Percentiles rank a stretch among this genome's conserved stretches.
Conservation (phyloP, 2,329 filamentous ascomycete species). For the Microdochium bolleyi region DNA sequence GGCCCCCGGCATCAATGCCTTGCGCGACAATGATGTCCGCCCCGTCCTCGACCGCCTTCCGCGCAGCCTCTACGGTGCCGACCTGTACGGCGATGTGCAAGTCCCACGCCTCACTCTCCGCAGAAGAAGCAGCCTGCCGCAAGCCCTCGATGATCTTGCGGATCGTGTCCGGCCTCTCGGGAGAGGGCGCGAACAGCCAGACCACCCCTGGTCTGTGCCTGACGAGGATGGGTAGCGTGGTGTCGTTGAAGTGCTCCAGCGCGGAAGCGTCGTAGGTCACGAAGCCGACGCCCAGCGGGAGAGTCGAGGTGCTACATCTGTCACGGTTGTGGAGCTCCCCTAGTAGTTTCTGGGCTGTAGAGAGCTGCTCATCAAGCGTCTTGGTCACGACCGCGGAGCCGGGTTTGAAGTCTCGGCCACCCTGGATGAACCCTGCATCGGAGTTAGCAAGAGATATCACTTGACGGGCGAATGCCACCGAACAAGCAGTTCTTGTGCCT, state of each 20-base stretch:
- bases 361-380: conserved; percentile 22
- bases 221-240: conserved; percentile 41
- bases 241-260: conserved; percentile 25
- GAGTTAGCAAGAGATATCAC: no score
- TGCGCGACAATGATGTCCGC: conserved; percentile 43
- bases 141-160: conserved; percentile 8
- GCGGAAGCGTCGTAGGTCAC: conserved; percentile 42
- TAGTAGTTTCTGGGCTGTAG: conserved; percentile 9
- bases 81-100: conserved; percentile 42
- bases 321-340: conserved; percentile 11
- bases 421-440: conserved; percentile 21
- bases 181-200: conserved; percentile 59
- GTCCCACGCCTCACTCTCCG: conserved; percentile 5
- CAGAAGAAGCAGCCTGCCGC: background rate
- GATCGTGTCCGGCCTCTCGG: conserved; percentile 14
- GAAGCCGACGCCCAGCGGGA: conserved; percentile 55
- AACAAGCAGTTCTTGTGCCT: no score
- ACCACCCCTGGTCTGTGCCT: conserved; percentile 48
- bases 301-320: conserved; percentile 4
- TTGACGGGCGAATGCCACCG: no score
- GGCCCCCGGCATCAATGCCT: conserved; percentile 44
- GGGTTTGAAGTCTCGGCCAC: conserved; percentile 22
- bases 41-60: conserved; percentile 25
- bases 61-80: conserved; percentile 37
- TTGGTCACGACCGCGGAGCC: conserved; percentile 14